A percentile compares a stretch with the other conserved stretches of the same genome.
Evolutionary conservation across 78 protist species (phyloP).

Genomic region (Chrysochromulina parva): DNA sequence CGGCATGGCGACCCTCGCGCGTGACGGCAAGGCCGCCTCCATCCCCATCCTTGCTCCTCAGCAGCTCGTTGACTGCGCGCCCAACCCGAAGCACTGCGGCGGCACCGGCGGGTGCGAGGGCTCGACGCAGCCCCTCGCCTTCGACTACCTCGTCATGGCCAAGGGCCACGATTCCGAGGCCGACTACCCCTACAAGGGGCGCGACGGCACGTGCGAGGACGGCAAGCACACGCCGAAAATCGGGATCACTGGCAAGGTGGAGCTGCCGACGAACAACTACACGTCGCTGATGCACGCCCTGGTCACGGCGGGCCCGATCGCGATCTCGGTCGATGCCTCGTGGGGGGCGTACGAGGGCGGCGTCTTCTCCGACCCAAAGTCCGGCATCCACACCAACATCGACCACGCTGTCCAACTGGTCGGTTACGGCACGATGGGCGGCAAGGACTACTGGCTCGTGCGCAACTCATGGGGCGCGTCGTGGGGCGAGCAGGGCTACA

Average conservation of each 20-base stretch:
- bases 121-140: background rate
- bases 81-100: background rate
- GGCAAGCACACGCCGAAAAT: too few relatives aligned
- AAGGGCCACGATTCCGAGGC: background rate
- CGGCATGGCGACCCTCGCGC: background rate
- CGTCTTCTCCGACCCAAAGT: background rate
- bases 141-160: background rate
- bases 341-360: background rate
- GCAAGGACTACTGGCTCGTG: conserved; percentile 52
- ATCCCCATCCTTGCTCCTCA: background rate
- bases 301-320: background rate
- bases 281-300: too few relatives aligned
- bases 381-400: background rate
- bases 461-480: conserved; percentile 46
- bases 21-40: background rate
- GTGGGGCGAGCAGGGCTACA: conserved; percentile 25
- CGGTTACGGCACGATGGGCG: background rate
- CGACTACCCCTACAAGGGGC: background rate
- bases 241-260: too few relatives aligned
- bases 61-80: background rate
- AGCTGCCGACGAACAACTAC: too few relatives aligned
- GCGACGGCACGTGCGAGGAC: too few relatives aligned
- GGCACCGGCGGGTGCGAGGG: background rate
- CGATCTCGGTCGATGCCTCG: background rate
- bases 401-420: background rate